These are phyloP conservation scores for Bipolaris zeicola DNA, from an alignment of 2,329 filamentous ascomycete genomes.

Conservation along the genomic window DNA sequence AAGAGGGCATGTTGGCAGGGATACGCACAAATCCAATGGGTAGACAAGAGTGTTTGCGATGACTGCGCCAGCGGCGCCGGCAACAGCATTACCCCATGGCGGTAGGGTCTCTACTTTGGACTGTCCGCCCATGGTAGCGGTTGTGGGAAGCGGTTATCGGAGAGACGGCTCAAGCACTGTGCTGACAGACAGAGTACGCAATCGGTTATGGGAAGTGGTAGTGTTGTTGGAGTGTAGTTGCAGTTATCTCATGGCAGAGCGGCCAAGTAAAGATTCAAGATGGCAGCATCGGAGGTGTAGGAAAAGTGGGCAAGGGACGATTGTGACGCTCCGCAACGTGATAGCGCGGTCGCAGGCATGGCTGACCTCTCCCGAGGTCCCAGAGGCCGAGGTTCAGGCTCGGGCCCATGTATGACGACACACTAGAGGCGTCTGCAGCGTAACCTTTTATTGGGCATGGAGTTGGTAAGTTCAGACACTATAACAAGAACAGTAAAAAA, in stretches of 20 bases:
- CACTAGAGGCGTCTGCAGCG: conserved; percentile 2
- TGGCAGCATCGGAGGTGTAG: conserved; percentile 10
- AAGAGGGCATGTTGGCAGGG: background rate
- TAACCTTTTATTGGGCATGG: background rate
- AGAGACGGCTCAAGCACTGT: conserved; percentile 3
- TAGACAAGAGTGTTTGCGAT: conserved; percentile 95
- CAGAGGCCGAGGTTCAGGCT: conserved; percentile 39
- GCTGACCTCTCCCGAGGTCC: conserved; percentile 45
- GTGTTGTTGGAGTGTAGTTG: conserved; percentile 11
- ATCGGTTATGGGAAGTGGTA: conserved; percentile 16
- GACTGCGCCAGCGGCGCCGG: conserved; percentile 90
- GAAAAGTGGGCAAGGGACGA: conserved; percentile 23
- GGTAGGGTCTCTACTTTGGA: conserved; percentile 74
- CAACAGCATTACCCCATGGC: conserved; percentile 90
- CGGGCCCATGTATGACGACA: conserved; percentile 16
- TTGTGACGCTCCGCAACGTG: conserved; percentile 29
- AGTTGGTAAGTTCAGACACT: too few relatives aligned
- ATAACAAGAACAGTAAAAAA: too few relatives aligned
- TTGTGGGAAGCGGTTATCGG: conserved; percentile 1
- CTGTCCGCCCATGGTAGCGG: conserved; percentile 56
- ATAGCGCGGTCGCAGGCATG: conserved; percentile 35
- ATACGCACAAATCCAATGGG: conserved; percentile 87
- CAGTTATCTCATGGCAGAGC: conserved; percentile 33
- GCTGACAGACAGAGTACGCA: conserved; percentile 20
- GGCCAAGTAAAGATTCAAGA: conserved; percentile 8